A percentile compares a stretch with the other conserved stretches of the same genome.
Conservation (phyloP, 2,329 filamentous ascomycete genomes). For the Colletotrichum sp. region DNA sequence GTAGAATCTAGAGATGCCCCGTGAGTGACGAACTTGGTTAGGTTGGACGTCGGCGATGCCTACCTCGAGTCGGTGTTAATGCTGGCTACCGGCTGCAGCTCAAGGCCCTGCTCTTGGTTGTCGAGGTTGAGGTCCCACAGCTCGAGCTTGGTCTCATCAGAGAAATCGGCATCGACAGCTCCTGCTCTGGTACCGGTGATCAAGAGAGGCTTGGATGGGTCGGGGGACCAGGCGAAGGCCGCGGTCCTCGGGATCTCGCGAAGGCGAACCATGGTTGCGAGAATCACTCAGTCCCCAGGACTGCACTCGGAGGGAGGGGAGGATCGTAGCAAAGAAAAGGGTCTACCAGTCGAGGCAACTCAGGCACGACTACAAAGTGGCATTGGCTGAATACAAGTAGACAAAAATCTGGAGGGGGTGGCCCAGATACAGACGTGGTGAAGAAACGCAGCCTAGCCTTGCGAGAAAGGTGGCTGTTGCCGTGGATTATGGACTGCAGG, state of each 20-base stretch:
- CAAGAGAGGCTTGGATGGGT: conserved; percentile 77
- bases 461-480: conserved; percentile 9
- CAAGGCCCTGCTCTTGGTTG: conserved; percentile 74
- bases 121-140: conserved; percentile 93
- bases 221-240: conserved; percentile 95
- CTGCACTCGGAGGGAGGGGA: conserved; percentile 14
- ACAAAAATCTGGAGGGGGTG: not conserved
- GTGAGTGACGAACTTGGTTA: not conserved
- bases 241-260: conserved; percentile 96
- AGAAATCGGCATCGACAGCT: conserved; percentile 96
- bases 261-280: conserved; percentile 82
- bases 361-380: conserved; percentile 5
- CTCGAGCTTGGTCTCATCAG: conserved; percentile 94
- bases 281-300: conserved; percentile 27
- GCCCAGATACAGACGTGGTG: conserved; percentile 13
- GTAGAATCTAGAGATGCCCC: conserved; percentile 73
- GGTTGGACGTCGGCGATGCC: not conserved
- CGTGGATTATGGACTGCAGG: not conserved
- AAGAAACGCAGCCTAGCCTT: conserved; percentile 13
- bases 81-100: conserved; percentile 84
- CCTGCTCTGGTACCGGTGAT: conserved; percentile 95
- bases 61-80: conserved; percentile 91
- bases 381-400: conserved; percentile 2
- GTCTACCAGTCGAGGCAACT: conserved; percentile 2
- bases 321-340: not conserved